Evolutionary conservation across 1,284 basidiomycete genomes (phyloP).

Genomic region (Phylloboletellus chloephorus): DNA sequence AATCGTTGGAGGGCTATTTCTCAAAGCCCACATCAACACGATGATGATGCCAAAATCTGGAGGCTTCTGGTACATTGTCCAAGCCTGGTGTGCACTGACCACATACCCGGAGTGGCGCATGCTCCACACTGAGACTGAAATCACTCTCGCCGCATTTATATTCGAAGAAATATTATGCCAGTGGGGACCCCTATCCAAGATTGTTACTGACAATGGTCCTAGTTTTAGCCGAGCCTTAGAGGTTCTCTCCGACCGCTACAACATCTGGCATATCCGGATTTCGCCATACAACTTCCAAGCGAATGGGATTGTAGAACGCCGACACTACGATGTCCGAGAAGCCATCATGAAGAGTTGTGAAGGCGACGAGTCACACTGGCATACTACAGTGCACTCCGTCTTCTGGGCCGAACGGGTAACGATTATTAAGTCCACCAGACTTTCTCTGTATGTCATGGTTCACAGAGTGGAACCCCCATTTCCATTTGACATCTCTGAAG

Average conservation of each 20-base stretch:
- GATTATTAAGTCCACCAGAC: slow-evolving; percentile 24
- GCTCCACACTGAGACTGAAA: slow-evolving; percentile 14
- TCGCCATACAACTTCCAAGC: slow-evolving; percentile 41
- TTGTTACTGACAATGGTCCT: slow-evolving; percentile 12
- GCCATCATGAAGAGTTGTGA: slow-evolving; percentile 36
- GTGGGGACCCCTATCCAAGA: slow-evolving; percentile 5
- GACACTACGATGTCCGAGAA: too few relatives aligned
- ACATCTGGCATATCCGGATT: slow-evolving; percentile 38
- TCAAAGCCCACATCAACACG: slow-evolving; percentile 24
- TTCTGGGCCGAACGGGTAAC: slow-evolving; percentile 42
- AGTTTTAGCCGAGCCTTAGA: slow-evolving; percentile 32
- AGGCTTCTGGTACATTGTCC: background rate
- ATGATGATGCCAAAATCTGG: slow-evolving; percentile 3
- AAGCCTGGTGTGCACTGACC: slow-evolving; percentile 16
- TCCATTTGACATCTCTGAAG: slow-evolving; percentile 38
- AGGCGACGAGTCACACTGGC: slow-evolving; percentile 34
- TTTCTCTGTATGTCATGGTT: slow-evolving; percentile 35
- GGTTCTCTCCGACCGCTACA: slow-evolving; percentile 30
- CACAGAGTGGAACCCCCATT: slow-evolving; percentile 36
- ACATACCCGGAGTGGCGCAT: slow-evolving; percentile 22
- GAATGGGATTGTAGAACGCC: slow-evolving; percentile 38
- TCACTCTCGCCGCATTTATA: background rate
- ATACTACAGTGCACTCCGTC: slow-evolving; percentile 20
- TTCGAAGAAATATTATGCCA: slow-evolving; percentile 8
- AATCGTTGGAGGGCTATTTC: slow-evolving; percentile 28